Conservation (phyloP, 2,329 filamentous ascomycete species). For the Microdochium nivale region DNA sequence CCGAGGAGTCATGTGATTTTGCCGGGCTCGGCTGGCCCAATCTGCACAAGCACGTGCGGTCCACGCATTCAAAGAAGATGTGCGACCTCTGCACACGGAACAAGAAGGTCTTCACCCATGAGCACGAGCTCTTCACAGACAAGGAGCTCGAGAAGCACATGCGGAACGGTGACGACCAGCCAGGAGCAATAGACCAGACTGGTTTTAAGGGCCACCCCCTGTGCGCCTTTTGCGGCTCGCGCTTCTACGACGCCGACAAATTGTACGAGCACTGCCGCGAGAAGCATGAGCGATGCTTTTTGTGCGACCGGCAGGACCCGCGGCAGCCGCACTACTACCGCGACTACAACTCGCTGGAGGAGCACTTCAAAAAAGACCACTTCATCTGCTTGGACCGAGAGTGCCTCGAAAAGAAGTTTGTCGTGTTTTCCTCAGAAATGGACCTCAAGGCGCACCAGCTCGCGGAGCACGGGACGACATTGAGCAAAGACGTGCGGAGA, state of each 20-base stretch:
- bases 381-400: slow-evolving; percentile 77
- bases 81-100: slow-evolving; percentile 55
- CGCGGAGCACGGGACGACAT: slow-evolving; percentile 66
- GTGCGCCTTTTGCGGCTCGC: slow-evolving; percentile 82
- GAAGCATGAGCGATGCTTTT: slow-evolving; percentile 89
- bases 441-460: slow-evolving; percentile 92
- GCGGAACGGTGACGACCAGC: slow-evolving; percentile 81
- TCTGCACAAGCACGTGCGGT: slow-evolving; percentile 73
- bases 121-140: slow-evolving; percentile 84
- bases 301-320: slow-evolving; percentile 69
- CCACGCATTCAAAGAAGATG: slow-evolving; percentile 66
- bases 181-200: slow-evolving; percentile 83
- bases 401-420: slow-evolving; percentile 94
- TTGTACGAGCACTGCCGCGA: slow-evolving; percentile 88
- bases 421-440: slow-evolving; percentile 91
- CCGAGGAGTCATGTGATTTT: slow-evolving; percentile 66
- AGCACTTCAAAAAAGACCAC: slow-evolving; percentile 83
- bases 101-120: slow-evolving; percentile 98
- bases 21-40: slow-evolving; percentile 69
- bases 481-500: slow-evolving; percentile 75
- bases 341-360: slow-evolving; percentile 78
- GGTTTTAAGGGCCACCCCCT: slow-evolving; percentile 94
- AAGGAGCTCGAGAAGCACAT: slow-evolving; percentile 81
- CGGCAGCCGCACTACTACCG: slow-evolving; percentile 82
- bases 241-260: slow-evolving; percentile 95